A percentile compares a stretch with the other conserved stretches of the same genome.
Conservation (phyloP, 768 basidiomycete species). For the Boletus sp. region DNA sequence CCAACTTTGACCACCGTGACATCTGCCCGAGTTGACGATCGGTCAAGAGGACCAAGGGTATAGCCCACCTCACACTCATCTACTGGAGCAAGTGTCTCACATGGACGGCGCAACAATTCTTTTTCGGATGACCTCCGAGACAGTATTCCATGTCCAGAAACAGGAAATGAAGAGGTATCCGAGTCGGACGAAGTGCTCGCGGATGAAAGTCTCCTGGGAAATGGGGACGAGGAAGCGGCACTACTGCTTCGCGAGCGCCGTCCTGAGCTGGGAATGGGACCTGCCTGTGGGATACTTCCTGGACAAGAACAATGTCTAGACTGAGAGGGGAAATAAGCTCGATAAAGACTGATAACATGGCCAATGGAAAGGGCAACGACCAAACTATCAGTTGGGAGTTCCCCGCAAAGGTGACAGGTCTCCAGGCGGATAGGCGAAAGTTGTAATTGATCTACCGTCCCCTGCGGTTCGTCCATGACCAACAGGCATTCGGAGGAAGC, state of each 20-base stretch:
- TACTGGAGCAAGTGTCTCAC: conserved; percentile 42
- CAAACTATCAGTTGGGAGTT: conserved; percentile 63
- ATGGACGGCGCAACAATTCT: conserved; percentile 48
- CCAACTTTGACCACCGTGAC: conserved; percentile 51
- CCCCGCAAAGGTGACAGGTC: conserved; percentile 69
- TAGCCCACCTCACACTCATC: conserved; percentile 28
- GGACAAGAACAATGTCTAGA: conserved; percentile 68
- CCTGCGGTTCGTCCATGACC: conserved; percentile 58
- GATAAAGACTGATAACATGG: conserved; percentile 61
- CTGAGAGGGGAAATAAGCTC: conserved; percentile 54
- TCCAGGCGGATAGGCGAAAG: conserved; percentile 52
- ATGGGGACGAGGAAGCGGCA: conserved; percentile 43
- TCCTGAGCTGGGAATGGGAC: conserved; percentile 45
- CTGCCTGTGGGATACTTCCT: conserved; percentile 42
- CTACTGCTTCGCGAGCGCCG: conserved; percentile 66
- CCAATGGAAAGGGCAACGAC: conserved; percentile 64
- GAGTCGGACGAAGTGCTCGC: conserved; percentile 32
- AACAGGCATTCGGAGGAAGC: conserved; percentile 60
- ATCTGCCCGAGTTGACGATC: conserved; percentile 39
- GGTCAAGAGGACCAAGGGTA: conserved; percentile 35
- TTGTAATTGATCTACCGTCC: conserved; percentile 56
- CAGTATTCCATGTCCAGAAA: conserved; percentile 77
- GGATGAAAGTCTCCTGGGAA: conserved; percentile 48
- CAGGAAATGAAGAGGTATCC: conserved; percentile 62
- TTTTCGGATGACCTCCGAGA: conserved; percentile 73